Conservation (phyloP, 139 green algal species). For the Tetraselmis striata region DNA sequence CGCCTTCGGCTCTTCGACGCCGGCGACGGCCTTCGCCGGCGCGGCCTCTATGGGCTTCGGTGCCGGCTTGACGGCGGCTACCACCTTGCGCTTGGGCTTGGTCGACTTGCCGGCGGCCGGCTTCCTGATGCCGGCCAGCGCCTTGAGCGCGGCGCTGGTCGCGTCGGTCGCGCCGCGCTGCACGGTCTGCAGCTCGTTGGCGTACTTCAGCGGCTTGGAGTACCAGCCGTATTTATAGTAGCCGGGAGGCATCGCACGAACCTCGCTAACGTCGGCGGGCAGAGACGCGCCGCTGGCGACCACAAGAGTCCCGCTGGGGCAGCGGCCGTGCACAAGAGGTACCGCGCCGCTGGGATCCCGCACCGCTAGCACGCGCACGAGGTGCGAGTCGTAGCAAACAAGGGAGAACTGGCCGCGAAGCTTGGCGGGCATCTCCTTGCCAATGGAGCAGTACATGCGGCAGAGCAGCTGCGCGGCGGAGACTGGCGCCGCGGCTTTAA, state of each 20-base stretch:
- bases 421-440: slow-evolving; percentile 16
- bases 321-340: slow-evolving; percentile 9
- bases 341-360: neutral
- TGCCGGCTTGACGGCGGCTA: no score
- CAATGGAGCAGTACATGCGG: slow-evolving; percentile 12
- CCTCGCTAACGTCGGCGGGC: slow-evolving; percentile 6
- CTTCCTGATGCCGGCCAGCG: slow-evolving; percentile 8
- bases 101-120: neutral
- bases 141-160: slow-evolving; percentile 4
- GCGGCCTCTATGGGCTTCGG: no score
- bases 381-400: slow-evolving; percentile 11
- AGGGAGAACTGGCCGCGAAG: slow-evolving; percentile 22
- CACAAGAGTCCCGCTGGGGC: slow-evolving; percentile 12
- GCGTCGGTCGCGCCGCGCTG: neutral
- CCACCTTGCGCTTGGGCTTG: no score
- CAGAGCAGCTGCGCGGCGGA: slow-evolving; percentile 13
- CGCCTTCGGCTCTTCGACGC: neutral
- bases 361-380: slow-evolving; percentile 19
- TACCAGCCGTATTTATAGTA: slow-evolving; percentile 19
- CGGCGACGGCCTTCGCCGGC: neutral
- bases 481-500: slow-evolving; percentile 12
- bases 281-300: slow-evolving; percentile 1
- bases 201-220: slow-evolving; percentile 4
- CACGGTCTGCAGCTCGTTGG: slow-evolving; percentile 9
- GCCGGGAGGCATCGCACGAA: slow-evolving; percentile 7